phyloP scores from a whole-genome alignment of 352 stramenopile species.

The Pythium aristosporum region DNA sequence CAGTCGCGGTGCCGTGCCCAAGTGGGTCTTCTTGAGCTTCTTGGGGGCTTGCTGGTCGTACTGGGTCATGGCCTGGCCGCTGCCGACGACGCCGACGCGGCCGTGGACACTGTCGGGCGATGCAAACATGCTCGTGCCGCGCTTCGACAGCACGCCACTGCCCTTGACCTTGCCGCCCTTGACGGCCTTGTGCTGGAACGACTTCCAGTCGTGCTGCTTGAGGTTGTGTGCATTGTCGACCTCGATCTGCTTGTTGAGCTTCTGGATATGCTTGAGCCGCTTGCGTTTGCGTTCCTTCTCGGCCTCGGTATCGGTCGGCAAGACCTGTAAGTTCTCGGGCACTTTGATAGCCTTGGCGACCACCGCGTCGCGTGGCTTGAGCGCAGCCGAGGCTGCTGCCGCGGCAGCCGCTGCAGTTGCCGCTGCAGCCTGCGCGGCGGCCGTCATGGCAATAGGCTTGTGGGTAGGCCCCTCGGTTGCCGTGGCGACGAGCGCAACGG shows the following conservation, averaged over 20 bases:
- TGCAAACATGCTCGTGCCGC: slow-evolving; percentile 88
- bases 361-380: slow-evolving; percentile 31
- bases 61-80: slow-evolving; percentile 84
- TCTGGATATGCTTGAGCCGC: slow-evolving; percentile 80
- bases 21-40: slow-evolving; percentile 52
- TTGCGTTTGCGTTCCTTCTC: slow-evolving; percentile 87
- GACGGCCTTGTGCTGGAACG: slow-evolving; percentile 79
- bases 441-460: not conserved
- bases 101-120: slow-evolving; percentile 81
- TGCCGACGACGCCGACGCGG: slow-evolving; percentile 86
- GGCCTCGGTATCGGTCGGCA: slow-evolving; percentile 80
- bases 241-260: slow-evolving; percentile 83
- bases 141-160: slow-evolving; percentile 73
- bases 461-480: not conserved
- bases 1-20: slow-evolving; percentile 20
- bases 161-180: slow-evolving; percentile 72
- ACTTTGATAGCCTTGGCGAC: slow-evolving; percentile 79
- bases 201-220: slow-evolving; percentile 86
- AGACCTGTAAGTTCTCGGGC: slow-evolving; percentile 82
- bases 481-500: not conserved
- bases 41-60: slow-evolving; percentile 61
- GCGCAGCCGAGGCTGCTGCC: slow-evolving; percentile 5
- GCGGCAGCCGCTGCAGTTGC: slow-evolving; percentile 3
- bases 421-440: slow-evolving; percentile 3
- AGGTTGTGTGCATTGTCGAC: slow-evolving; percentile 82